Percentiles rank a stretch among this genome's conserved stretches.
Conservation (phyloP, 305 asterid species). For the Solanum chacoense region DNA sequence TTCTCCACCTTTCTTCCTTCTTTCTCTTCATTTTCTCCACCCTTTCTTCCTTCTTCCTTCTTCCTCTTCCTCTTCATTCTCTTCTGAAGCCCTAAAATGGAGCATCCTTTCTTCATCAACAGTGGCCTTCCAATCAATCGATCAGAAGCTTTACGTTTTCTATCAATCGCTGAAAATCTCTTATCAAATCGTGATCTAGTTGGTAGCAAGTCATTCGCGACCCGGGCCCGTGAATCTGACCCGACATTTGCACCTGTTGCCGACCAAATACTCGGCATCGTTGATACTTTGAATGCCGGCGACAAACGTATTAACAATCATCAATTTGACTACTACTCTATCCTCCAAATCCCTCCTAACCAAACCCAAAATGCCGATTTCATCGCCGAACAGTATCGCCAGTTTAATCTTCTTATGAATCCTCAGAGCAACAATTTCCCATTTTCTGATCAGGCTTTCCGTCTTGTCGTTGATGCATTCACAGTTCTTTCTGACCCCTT, state of each 20-base stretch:
- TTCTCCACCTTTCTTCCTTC: slow-evolving; percentile 28
- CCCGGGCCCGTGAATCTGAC: slow-evolving; percentile 76
- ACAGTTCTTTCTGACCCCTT: slow-evolving; percentile 38
- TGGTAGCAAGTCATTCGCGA: slow-evolving; percentile 73
- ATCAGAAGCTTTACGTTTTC: slow-evolving; percentile 54
- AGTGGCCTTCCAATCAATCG: not conserved
- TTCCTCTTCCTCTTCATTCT: not conserved
- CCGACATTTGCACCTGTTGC: slow-evolving; percentile 45
- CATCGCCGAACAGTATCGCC: slow-evolving; percentile 44
- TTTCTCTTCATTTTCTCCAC: not conserved
- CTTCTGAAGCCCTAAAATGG: slow-evolving; percentile 22
- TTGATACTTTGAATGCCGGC: slow-evolving; percentile 48
- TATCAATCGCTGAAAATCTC: slow-evolving; percentile 45
- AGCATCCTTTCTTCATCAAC: slow-evolving; percentile 44
- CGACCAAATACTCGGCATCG: slow-evolving; percentile 62
- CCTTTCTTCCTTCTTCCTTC: not conserved
- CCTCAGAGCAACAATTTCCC: slow-evolving; percentile 28
- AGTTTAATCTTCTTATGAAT: slow-evolving; percentile 37
- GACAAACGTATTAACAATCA: slow-evolving; percentile 26
- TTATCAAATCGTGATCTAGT: slow-evolving; percentile 31
- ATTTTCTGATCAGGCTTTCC: slow-evolving; percentile 55
- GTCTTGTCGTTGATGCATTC: slow-evolving; percentile 42
- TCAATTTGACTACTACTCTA: slow-evolving; percentile 58
- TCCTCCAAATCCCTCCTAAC: slow-evolving; percentile 50
- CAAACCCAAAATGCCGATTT: slow-evolving; percentile 35